Base-by-base conservation (phyloP, 164 flowering plant species). In the Berberis vulgaris region DNA sequence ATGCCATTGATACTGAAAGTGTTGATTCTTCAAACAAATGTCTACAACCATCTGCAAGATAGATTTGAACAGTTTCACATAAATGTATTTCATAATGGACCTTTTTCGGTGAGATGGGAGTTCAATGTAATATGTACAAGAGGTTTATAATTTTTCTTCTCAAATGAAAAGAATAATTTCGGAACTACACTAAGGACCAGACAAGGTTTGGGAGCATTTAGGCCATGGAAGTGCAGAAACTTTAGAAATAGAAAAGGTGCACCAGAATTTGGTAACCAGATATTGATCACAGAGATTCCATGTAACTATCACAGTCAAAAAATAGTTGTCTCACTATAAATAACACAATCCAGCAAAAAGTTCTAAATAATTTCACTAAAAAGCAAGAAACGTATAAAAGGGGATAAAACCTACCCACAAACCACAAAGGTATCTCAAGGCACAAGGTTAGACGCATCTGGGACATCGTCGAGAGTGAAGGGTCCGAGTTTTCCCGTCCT, bases 401-500 rank as follows among this genome's bases (percentile, higher is more conserved):
- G 8, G 54, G 13, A 10, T 10, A 26, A 11, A 52, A 52, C 11
- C 11, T 52, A 52, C 54, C 54, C 10, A 1, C 10, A 50, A 50
- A 10, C 54, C n/a, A 26, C 54, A 52, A 52, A 4, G 54, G 26
- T 26, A 26, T 26, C n/a, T 67, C 44, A 70, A 60, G 68, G 41
- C 41, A 3, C 10, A 50, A 54, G 39, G 4, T 62, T 41, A 1
- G 44, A 40, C 26, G 59, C 11, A 43, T 71, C 77, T 1, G 97
- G 96, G 47, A 90, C 86, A 62, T 83, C 85, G 63, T 93, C 98
- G 26, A 93, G 89, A 62, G 86, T 84, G 80, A 90, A 86, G 12
- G 80, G 86, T 13, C 97, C 98, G 12, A 93, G 89, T 70, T 86
- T 93, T 54, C 97, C 98, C 0, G 77, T 73, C 74, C 98, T 80